Evolutionary conservation across 1,284 basidiomycete genomes (phyloP), one percentile per base, ranked within the genome.

Genomic region (Ganoderma leucocontextum): DNA sequence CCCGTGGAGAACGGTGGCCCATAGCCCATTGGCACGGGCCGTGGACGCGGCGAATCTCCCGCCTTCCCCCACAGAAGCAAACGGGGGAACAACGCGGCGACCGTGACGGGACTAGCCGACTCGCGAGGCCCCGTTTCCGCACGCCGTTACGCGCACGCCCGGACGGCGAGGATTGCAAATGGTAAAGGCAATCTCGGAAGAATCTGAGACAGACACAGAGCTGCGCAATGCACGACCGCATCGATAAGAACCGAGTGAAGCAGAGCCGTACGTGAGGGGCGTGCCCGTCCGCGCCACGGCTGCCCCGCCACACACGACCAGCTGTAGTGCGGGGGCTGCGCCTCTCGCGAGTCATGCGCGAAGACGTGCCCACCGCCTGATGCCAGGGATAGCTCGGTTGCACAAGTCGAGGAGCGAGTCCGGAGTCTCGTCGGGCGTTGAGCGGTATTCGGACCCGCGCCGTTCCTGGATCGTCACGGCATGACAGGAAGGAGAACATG

Each of bases 181-280:
- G 38, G 60, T 41, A 67, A 69, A 70, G 68, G 65, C 70, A 72
- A 72, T 72, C 70, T 67, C 64, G 70, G 70, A 67, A 69, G 67
- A 69, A 69, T 72, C 70, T 72, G 62, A 49, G 22, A 64, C 60
- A 66, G 66, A 64, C 65, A 68, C 62, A 62, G 68, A 41, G 61
- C 64, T 63, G 67, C 67, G 61, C 70, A 59, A 60, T 61, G 65
- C 64, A 66, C 33, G 47, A 38, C n/a, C 61, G 69, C 65, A 69
- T 69, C 68, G 70, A 72, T 69, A 62, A 66, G 70, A 69, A 67
- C 58, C 60, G 38, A 38, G 38, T 38, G 67, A 72, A 66, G 65
- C 62, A 62, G 42, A 49, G 12, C 59, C 64, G 62, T 65, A 69
- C 70, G 70, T 69, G 65, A 69, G 66, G 65, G 58, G 68, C 70